Evolutionary conservation across 2,329 filamentous ascomycete genomes (phyloP), one percentile per base, ranked within the genome.

Genomic region (Myriosclerotinia curreyana): DNA sequence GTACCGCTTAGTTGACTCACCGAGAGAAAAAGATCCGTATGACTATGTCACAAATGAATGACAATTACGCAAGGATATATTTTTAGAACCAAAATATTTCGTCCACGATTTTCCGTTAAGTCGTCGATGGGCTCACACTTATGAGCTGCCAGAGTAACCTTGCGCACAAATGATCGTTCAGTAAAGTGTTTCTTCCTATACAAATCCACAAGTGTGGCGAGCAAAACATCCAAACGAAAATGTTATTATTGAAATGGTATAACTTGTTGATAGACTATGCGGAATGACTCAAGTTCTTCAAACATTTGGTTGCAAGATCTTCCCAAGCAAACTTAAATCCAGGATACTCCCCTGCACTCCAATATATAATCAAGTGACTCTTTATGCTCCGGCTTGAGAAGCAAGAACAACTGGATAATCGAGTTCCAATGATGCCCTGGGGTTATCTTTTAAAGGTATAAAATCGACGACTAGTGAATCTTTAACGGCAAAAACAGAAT

Each of bases 401-500:
- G 65, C 62, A 44, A 72, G 62, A 36, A 67, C 22, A 42, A 73
- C 66, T 6, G 62, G 52, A 64, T 76, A 76, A 58, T 75, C 69
- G 34, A 75, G 61, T 54, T 77, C 74, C 7, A 76, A 56, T 0
- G 65, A 66, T 15, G 73, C 75, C 40, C 74, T 73, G 5, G 69
- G 68, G 65, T 78, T 75, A 46, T 75, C 74, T 66, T 76, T 61
- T 40, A 79, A 71, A 12, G 81, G 80, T 69, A 77, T 79, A 71
- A 84, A 83, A 67, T 81, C 76, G 17, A 83, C 76, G 2, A 83
- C 70, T 5, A 84, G 73, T 55, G 82, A 80, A 55, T 81, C 77
- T 75, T 83, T 83, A 69, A 84, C 81, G 46, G 81, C 81, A 66
- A 82, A 83, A 40, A 82, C 81, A 5, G 78, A 79, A 69, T 80